Conservation (phyloP, 306 rosid genomes). For the Cicer chorassanicum region DNA sequence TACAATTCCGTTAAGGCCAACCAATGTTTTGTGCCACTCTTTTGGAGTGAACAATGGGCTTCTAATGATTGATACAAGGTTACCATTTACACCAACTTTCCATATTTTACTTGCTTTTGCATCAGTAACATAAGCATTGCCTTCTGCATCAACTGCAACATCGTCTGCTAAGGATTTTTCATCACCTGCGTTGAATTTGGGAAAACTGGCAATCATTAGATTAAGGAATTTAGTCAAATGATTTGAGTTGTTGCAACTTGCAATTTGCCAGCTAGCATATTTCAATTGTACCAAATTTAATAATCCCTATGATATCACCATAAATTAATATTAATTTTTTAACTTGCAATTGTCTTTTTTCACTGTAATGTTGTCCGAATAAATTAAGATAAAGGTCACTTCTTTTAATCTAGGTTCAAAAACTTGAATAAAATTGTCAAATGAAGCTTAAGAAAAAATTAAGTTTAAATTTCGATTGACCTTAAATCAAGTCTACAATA, state of each 20-base stretch:
- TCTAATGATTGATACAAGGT: slow-evolving; percentile 60
- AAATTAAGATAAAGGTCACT: too few species aligned
- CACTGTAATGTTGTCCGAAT: background rate
- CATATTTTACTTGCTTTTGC: slow-evolving; percentile 63
- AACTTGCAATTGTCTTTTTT: background rate
- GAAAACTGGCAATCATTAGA: background rate
- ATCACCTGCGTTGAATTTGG: slow-evolving; percentile 58
- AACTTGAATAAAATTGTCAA: too few species aligned
- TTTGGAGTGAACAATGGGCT: slow-evolving; percentile 67
- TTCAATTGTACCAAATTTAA: background rate
- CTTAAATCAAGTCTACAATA: too few species aligned
- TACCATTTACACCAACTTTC: slow-evolving; percentile 85
- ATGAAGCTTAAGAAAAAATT: too few species aligned
- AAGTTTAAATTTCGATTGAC: too few species aligned
- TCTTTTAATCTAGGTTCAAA: too few species aligned
- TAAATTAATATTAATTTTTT: background rate
- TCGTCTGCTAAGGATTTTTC: slow-evolving; percentile 80
- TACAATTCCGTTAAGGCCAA: slow-evolving; percentile 85
- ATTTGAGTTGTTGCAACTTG: background rate
- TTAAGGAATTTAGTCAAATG: background rate
- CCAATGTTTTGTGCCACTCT: slow-evolving; percentile 78
- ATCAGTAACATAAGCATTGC: slow-evolving; percentile 89
- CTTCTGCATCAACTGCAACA: slow-evolving; percentile 85
- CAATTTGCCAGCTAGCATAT: background rate
- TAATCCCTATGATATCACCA: background rate